Base-by-base conservation (phyloP, 2,329 filamentous ascomycete genomes). In the Rhinocladiella mackenziei region DNA sequence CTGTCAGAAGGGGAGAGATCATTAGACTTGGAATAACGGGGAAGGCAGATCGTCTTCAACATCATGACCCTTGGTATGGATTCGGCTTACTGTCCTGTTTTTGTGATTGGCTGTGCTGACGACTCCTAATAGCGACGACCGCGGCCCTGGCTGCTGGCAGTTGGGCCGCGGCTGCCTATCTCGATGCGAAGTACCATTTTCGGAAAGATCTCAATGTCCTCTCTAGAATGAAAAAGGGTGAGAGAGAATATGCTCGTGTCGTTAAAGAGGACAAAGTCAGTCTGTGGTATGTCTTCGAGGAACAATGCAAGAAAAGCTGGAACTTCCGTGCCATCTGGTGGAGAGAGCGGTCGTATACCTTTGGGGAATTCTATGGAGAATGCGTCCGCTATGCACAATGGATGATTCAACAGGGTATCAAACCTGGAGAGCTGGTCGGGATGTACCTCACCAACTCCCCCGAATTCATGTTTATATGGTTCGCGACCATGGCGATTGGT, bases 121-220 rank as follows among this genome's bases (percentile, higher is more conserved):
- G 9, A 7, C 13, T 25, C 9, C 22, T 10, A 33, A 14, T 30
- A 53, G 50, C 50, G 17, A 49, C 42, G 31, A 48, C 55, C 31
- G 58, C 58, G 31, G 58, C 61, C 10, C 51, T 55, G 11, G 57
- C 58, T 13, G 62, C 61, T 10, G 62, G 60, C 29, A 56, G 56
- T n/a, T 59, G 62, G 23, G 68, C 68, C 8, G 66, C 68, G 9
- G 74, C 76, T 29, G 72, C 74, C 10, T 86, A 86, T 55, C 66
- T 85, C 32, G 77, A 89, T 58, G 85, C 79, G 41, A 86, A 84
- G 66, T 81, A 76, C 56, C 78, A 84, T 59, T 60, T 89, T 37
- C 61, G 65, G 30, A 78, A 84, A 57, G 85, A 89, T 60, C 51
- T 83, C 11, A 55, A 59, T 0, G 56, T 57, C 5, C 61, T 84